Percentiles rank a stretch among this genome's conserved stretches.
These are phyloP conservation scores for Piloderma croceum DNA, from an alignment of 768 basidiomycete genomes.

Conservation along the genomic window DNA sequence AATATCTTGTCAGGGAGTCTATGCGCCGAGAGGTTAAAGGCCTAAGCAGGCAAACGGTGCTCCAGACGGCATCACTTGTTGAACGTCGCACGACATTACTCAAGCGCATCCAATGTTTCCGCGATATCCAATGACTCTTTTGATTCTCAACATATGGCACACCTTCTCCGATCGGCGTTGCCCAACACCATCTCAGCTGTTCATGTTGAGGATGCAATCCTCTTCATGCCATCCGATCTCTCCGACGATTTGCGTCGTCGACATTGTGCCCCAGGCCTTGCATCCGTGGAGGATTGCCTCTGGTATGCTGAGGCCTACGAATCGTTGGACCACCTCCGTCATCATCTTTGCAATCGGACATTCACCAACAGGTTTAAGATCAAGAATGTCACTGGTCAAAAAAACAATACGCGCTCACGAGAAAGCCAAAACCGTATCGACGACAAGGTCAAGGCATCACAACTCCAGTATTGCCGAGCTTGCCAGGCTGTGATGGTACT, in stretches of 20 bases:
- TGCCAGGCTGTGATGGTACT: background rate
- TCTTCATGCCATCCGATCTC: background rate
- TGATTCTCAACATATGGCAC: background rate
- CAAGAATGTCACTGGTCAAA: background rate
- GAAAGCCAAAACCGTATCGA: background rate
- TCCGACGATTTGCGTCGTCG: background rate
- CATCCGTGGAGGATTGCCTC: constrained; percentile 8
- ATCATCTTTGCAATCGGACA: constrained; percentile 1
- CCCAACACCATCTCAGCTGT: background rate
- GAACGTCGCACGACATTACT: background rate
- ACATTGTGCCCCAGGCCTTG: background rate
- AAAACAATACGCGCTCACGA: background rate
- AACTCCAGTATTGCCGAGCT: constrained; percentile 1
- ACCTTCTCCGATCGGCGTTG: background rate
- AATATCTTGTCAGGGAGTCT: background rate
- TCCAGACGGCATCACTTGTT: background rate
- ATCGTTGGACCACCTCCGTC: constrained; percentile 14
- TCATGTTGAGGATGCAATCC: background rate
- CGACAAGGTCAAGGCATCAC: background rate
- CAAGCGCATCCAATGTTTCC: background rate
- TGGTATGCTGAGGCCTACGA: constrained; percentile 13
- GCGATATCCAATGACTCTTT: background rate
- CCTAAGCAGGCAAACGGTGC: background rate
- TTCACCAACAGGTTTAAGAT: constrained; percentile 1
- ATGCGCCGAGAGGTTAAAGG: background rate